These are phyloP conservation scores for Phialophora verrucosa DNA, from an alignment of 2,329 filamentous ascomycete genomes.

Conservation along the genomic window DNA sequence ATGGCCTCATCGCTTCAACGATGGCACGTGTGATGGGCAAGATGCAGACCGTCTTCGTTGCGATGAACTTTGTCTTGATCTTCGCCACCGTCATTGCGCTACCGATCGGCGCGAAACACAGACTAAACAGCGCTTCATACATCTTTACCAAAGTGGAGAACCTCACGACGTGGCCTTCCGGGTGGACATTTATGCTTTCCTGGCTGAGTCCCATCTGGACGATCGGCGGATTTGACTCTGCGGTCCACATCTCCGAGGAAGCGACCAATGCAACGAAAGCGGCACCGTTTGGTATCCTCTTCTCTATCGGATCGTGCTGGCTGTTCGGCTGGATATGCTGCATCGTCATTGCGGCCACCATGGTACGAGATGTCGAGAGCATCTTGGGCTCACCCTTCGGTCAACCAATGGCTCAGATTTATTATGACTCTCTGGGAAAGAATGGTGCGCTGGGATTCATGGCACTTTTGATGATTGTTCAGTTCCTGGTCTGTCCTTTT, in stretches of 20 bases:
- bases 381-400: conserved; percentile 59
- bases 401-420: conserved; percentile 62
- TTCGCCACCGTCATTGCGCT: conserved; percentile 62
- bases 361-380: conserved; percentile 58
- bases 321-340: conserved; percentile 63
- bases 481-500: conserved; percentile 64
- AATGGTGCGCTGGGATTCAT: conserved; percentile 64
- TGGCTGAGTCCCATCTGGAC: conserved; percentile 70
- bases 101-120: conserved; percentile 54
- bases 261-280: conserved; percentile 65
- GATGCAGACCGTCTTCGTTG: conserved; percentile 63
- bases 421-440: conserved; percentile 36
- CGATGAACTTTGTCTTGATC: conserved; percentile 63
- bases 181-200: conserved; percentile 65
- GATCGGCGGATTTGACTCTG: conserved; percentile 60
- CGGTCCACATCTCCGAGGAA: conserved; percentile 64
- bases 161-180: conserved; percentile 62
- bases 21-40: conserved; percentile 64
- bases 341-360: conserved; percentile 64
- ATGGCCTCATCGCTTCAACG: conserved; percentile 61
- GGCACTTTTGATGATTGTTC: conserved; percentile 64
- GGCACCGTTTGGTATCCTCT: conserved; percentile 65
- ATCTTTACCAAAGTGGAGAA: conserved; percentile 65
- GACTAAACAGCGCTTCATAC: conserved; percentile 53
- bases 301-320: conserved; percentile 62